phyloP scores from a whole-genome alignment of 768 basidiomycete species.

The Phylloporus arenicola region DNA sequence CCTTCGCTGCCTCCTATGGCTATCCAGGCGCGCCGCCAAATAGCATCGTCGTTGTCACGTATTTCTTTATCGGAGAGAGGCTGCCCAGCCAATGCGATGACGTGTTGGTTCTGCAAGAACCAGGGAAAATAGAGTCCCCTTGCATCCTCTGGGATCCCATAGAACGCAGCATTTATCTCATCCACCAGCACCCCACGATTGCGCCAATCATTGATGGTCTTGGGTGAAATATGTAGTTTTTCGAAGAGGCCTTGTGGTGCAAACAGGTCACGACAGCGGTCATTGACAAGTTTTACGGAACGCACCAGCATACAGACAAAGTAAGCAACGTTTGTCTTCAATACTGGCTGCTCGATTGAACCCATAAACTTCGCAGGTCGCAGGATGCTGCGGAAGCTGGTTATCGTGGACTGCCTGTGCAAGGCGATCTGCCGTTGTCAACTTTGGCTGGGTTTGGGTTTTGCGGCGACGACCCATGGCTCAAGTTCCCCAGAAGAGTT shows the following conservation, averaged over 20 bases:
- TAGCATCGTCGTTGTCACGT: not conserved
- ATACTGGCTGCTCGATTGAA: conserved; percentile 22
- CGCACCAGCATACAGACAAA: conserved; percentile 28
- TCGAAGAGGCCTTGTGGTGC: conserved; percentile 19
- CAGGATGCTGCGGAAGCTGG: conserved; percentile 25
- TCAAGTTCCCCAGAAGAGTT: too few species aligned
- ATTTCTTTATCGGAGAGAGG: not conserved
- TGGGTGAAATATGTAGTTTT: conserved; percentile 15
- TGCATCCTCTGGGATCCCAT: conserved; percentile 15
- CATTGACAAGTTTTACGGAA: not conserved
- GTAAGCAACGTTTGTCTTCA: conserved; percentile 15
- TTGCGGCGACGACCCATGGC: not conserved
- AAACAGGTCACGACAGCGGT: not conserved
- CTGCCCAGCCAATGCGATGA: conserved; percentile 18
- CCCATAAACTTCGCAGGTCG: conserved; percentile 34
- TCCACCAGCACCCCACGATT: conserved; percentile 27
- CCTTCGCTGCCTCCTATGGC: conserved; percentile 4
- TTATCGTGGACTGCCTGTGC: conserved; percentile 20
- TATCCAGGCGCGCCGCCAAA: conserved; percentile 1
- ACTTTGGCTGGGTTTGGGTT: not conserved
- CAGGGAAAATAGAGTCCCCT: conserved; percentile 32
- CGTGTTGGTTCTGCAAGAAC: conserved; percentile 32
- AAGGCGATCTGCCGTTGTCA: conserved; percentile 17
- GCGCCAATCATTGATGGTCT: conserved; percentile 30
- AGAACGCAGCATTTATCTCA: conserved; percentile 30